A percentile compares a stretch with the other conserved stretches of the same genome.
phyloP scores from a whole-genome alignment of 1,284 basidiomycete genomes.

The Hypsizygus ulmarius region DNA sequence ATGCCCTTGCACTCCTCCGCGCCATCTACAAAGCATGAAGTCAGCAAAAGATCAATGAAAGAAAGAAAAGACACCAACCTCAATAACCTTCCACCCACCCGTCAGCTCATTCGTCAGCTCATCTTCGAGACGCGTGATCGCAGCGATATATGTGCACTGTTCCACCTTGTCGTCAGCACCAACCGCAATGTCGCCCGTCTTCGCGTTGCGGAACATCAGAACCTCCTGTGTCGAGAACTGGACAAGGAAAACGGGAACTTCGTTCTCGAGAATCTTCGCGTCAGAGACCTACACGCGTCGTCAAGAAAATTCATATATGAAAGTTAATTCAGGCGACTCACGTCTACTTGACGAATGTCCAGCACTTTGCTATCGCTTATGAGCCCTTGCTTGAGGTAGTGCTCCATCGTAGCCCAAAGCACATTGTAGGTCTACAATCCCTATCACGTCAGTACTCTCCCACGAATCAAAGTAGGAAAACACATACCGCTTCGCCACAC shows the following conservation, averaged over 20 bases:
- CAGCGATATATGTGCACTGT: conserved; percentile 91
- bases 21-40: conserved; percentile 39
- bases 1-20: conserved; percentile 47
- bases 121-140: conserved; percentile 83
- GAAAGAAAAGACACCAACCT: conserved; percentile 53
- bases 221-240: conserved; percentile 95
- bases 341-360: conserved; percentile 94
- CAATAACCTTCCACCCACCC: conserved; percentile 97
- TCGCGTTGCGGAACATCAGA: conserved; percentile 86
- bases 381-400: conserved; percentile 88
- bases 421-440: conserved; percentile 85
- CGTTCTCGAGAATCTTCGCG: conserved; percentile 88
- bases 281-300: conserved; percentile 53
- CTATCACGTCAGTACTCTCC: neutral
- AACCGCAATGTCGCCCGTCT: conserved; percentile 81
- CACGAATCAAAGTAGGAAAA: conserved; percentile 16
- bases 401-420: conserved; percentile 96
- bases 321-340: conserved; percentile 40
- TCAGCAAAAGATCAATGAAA: neutral
- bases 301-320: conserved; percentile 5
- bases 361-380: conserved; percentile 89
- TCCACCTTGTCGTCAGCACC: conserved; percentile 90
- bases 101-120: conserved; percentile 91
- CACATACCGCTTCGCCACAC: conserved; percentile 93
- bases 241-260: conserved; percentile 90